Conservation (phyloP, 2,329 filamentous ascomycete species). For the Dothideomycetes sp. region DNA sequence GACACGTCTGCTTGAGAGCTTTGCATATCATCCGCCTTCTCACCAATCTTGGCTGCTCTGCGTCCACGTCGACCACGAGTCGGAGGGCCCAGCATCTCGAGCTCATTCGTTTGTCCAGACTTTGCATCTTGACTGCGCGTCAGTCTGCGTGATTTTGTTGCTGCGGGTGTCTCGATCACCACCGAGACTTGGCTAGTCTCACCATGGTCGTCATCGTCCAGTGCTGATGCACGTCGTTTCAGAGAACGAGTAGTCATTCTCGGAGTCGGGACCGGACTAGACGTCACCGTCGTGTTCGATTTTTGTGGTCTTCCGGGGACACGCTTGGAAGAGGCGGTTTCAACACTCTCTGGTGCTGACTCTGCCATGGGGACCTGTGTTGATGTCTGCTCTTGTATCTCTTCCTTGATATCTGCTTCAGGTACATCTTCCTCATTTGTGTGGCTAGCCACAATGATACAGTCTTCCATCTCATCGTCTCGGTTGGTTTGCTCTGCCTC, state of each 20-base stretch:
- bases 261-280: conserved; percentile 8
- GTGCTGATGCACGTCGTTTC: conserved; percentile 23
- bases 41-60: no score
- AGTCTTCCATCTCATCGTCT: conserved; percentile 31
- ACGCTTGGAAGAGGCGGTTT: conserved; percentile 17
- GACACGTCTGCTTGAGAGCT: no score
- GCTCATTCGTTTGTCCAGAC: background rate
- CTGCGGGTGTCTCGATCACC: conserved; percentile 19
- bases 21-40: no score
- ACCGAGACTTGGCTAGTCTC: conserved; percentile 11
- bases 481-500: conserved; percentile 16
- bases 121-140: conserved; percentile 17
- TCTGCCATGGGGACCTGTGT: background rate
- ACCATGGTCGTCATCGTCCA: conserved; percentile 13
- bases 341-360: conserved; percentile 6
- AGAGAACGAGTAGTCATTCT: conserved; percentile 12
- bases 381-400: no score
- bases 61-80: background rate
- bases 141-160: conserved; percentile 20
- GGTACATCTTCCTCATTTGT: conserved; percentile 11
- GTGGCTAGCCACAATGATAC: conserved; percentile 31
- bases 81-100: conserved; percentile 4
- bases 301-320: conserved; percentile 22
- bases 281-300: conserved; percentile 15
- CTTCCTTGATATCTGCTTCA: background rate